These are phyloP conservation scores for Populus euphratica DNA, from an alignment of 345 rosid species.

Conservation along the genomic window DNA sequence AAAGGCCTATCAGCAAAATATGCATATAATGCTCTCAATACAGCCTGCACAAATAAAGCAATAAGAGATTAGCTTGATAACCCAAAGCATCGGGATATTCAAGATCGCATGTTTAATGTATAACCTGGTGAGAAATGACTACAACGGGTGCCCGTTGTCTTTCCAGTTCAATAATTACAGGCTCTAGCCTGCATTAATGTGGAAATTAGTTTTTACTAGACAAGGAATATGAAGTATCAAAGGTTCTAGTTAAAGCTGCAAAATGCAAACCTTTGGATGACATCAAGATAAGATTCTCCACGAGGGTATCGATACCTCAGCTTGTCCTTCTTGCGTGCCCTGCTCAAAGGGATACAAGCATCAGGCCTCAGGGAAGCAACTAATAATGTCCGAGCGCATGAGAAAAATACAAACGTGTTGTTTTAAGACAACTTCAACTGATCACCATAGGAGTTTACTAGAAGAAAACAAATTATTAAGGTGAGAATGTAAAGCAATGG, in stretches of 20 bases:
- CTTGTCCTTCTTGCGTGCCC: constrained; percentile 88
- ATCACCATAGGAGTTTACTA: background rate
- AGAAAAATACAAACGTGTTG: background rate
- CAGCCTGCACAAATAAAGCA: constrained; percentile 59
- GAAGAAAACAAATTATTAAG: background rate
- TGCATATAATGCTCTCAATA: constrained; percentile 95
- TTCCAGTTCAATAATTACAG: constrained; percentile 96
- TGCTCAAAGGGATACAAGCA: constrained; percentile 21
- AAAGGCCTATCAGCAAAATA: constrained; percentile 98
- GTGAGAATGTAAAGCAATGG: background rate
- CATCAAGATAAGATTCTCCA: constrained; percentile 98
- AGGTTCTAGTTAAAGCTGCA: background rate
- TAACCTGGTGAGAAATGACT: constrained; percentile 96
- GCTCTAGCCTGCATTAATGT: constrained; percentile 74
- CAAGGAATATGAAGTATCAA: background rate
- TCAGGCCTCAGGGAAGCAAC: background rate
- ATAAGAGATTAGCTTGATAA: background rate
- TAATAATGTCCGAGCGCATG: background rate
- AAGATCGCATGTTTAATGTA: constrained; percentile 9
- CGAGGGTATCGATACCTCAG: constrained; percentile 94
- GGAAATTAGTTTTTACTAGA: constrained; percentile 6
- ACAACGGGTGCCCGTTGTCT: constrained; percentile 98
- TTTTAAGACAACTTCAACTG: background rate
- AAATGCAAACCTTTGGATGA: constrained; percentile 76
- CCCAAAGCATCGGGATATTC: background rate